Conservation (phyloP, 495 filamentous ascomycete genomes). For the Cercophora samala region DNA sequence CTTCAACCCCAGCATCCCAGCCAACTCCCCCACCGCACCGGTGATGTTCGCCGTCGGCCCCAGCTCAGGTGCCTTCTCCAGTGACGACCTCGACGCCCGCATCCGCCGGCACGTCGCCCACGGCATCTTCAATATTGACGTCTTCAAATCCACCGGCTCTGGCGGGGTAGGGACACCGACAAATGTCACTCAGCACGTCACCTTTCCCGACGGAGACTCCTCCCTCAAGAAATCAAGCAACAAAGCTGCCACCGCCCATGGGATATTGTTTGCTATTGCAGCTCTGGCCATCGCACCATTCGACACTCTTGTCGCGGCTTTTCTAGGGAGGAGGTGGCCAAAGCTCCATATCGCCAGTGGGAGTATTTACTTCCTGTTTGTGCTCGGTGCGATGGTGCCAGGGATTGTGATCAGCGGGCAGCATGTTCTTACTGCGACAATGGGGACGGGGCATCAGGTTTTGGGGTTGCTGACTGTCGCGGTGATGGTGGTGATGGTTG, state of each 20-base stretch:
- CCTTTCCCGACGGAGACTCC: background rate
- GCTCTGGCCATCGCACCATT: conserved; percentile 55
- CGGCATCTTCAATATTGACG: conserved; percentile 54
- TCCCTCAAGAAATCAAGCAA: conserved; percentile 3
- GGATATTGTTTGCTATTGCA: conserved; percentile 48
- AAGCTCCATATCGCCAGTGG: conserved; percentile 50
- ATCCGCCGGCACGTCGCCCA: conserved; percentile 53
- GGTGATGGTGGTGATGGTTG: conserved; percentile 26
- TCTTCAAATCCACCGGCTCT: conserved; percentile 46
- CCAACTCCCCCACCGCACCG: conserved; percentile 33
- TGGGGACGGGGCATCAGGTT: conserved; percentile 56
- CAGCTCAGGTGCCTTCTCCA: conserved; percentile 25
- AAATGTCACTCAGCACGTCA: background rate
- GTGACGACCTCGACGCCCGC: conserved; percentile 40
- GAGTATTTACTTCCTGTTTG: conserved; percentile 40
- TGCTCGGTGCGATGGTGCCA: conserved; percentile 46
- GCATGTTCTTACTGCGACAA: conserved; percentile 53
- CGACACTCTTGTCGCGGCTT: conserved; percentile 50
- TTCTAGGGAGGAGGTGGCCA: conserved; percentile 41
- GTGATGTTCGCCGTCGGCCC: conserved; percentile 59
- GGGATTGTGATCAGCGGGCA: conserved; percentile 49
- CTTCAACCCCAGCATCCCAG: conserved; percentile 26
- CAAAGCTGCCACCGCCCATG: conserved; percentile 45
- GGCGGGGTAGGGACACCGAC: conserved; percentile 20
- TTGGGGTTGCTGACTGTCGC: conserved; percentile 53